Base-by-base conservation (phyloP, 805 yeast genomes). In the Candida fluviatilis region DNA sequence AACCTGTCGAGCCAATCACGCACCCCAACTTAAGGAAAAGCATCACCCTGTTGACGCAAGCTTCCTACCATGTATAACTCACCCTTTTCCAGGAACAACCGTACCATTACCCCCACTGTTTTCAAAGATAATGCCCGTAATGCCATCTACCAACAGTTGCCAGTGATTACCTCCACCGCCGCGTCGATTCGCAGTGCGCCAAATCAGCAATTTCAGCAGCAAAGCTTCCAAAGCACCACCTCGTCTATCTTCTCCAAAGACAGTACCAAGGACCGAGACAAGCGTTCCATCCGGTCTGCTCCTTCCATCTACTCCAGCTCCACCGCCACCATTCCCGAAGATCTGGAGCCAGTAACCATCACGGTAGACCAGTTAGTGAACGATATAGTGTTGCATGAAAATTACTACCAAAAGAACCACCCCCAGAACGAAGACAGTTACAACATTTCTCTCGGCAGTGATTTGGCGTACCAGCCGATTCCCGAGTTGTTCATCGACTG, bases 401-500 rank as follows among this genome's bases (percentile, higher is more conserved):
- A 45, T 25, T 56, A 52, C 45, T 56, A 47, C 39, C 42, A 31
- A 15, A 49, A 55, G 35, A 35, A 36, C 33, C 18, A 41, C 17
- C 23, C 15, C 23, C 35, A 36, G 44, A 14, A 40, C 35, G 40
- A 40, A 13, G 57, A 54, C 28, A 54, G 51, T 14, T 59, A 54
- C 43, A 61, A 60, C 36, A 67, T 68, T 34, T 62, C 69, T 12
- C 47, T 68, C 25, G 73, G 73, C 3, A 57, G 66, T n/a, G 66
- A 56, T 11, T 54, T 68, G 21, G 52, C 50, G 39, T 67, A 65
- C 46, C 73, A 68, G 41, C 55, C 60, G 40, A 50, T 51, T 7
- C 63, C 65, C 21, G 76, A 71, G 44, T 53, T 62, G 13, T 52
- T 74, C 11, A 60, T 74, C 10, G 79, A 73, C 48, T 74, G 79